Evolutionary conservation across 2,329 filamentous ascomycete species (phyloP), one percentile per base, ranked within the genome.

Genomic region (Didymella segeticola): DNA sequence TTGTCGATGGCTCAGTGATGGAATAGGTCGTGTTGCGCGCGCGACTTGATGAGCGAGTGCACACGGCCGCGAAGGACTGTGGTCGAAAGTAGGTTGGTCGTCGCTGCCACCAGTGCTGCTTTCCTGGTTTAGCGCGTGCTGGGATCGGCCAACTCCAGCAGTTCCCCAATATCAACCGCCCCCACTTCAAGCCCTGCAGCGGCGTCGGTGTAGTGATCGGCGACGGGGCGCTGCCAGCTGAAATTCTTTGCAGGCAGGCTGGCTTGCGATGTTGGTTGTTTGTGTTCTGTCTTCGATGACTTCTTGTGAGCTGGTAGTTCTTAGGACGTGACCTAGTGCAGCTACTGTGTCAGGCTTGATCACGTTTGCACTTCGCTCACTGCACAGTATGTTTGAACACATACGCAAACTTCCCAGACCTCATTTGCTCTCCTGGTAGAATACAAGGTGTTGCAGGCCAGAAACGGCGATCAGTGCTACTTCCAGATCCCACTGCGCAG

Each of bases 1-100:
- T 47, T 45, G 57, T 50, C 56, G 66, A 68, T 69, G 63, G 61
- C 58, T 66, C 56, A 55, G 67, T 67, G 73, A 73, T 73, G 72
- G 46, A 75, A 70, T 55, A 51, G 19, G 64, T 53, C 47, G 64
- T 64, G 56, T 56, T 61, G 61, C 34, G 61, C 63, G 64, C 58
- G 60, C 59, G 62, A 55, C 62, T 68, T 67, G 70, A 73, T 73
- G 69, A 67, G 69, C 66, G 66, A 71, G 68, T 61, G 60, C 62
- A 61, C 63, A 57, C 62, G 54, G 54, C 57, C 60, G 63, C 58
- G 58, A 62, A 58, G 63, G 62, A 60, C 59, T 52, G 58, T 43
- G 43, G 57, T 56, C 55, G 37, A 51, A 52, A 37, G 55, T 57
- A 56, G 56, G 52, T 53, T 53, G 49, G 39, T 47, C 37, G 37